A percentile compares a stretch with the other conserved stretches of the same genome.
Evolutionary conservation across 805 yeast genomes (phyloP).

Genomic region (Teunomyces barrocoloradensis): DNA sequence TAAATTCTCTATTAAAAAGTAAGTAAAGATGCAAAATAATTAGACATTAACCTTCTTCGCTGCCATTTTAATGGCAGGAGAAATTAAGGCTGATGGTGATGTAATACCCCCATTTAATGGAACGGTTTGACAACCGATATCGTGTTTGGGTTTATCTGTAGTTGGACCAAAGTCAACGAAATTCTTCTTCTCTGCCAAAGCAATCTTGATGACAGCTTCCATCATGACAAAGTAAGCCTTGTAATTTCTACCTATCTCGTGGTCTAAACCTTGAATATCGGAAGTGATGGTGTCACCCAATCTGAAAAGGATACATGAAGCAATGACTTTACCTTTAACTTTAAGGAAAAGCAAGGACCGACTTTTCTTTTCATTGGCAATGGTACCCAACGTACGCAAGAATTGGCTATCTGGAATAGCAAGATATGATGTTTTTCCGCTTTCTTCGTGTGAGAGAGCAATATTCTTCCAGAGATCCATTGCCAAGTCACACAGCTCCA

Average conservation of each 20-base stretch:
- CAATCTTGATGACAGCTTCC: constrained; percentile 44
- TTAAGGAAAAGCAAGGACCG: constrained; percentile 36
- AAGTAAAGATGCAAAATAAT: not conserved
- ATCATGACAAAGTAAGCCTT: constrained; percentile 48
- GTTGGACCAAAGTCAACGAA: constrained; percentile 49
- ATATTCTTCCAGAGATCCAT: constrained; percentile 38
- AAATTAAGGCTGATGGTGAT: constrained; percentile 1
- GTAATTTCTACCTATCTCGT: constrained; percentile 34
- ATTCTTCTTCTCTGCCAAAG: constrained; percentile 31
- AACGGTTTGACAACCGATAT: constrained; percentile 37
- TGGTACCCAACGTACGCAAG: constrained; percentile 26
- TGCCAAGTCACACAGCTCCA: constrained; percentile 27
- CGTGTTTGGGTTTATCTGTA: constrained; percentile 41
- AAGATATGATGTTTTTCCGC: constrained; percentile 37
- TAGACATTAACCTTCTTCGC: constrained; percentile 1
- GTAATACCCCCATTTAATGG: constrained; percentile 29
- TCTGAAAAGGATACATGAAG: constrained; percentile 41
- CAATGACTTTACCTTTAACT: constrained; percentile 34
- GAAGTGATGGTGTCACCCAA: constrained; percentile 45
- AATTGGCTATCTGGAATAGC: constrained; percentile 31
- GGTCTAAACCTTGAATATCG: constrained; percentile 44
- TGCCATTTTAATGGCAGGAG: constrained; percentile 1
- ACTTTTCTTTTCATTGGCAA: constrained; percentile 17
- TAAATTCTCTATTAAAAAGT: not conserved
- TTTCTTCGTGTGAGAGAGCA: constrained; percentile 34